These are phyloP conservation scores for Globisporangium mamillatum DNA, from an alignment of 352 stramenopile species.

Conservation along the genomic window DNA sequence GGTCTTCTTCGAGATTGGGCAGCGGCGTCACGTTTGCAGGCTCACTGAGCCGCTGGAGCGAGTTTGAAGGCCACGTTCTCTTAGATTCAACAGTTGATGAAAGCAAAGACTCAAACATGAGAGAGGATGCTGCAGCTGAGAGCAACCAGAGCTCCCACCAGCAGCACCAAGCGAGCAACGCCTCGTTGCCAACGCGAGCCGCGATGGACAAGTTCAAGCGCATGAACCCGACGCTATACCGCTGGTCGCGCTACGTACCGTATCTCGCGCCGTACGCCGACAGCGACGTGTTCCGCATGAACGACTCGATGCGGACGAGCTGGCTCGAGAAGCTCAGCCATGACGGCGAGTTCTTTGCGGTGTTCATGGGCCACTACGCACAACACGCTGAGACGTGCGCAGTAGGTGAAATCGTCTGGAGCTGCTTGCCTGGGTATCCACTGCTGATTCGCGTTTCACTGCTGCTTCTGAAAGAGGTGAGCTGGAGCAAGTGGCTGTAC, in stretches of 20 bases:
- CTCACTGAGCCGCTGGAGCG: conserved; percentile 54
- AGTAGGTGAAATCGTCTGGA: conserved; percentile 36
- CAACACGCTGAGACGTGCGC: conserved; percentile 47
- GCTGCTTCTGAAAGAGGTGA: conserved; percentile 61
- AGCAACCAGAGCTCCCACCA: conserved; percentile 23
- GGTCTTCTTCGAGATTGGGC: conserved; percentile 43
- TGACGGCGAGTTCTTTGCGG: conserved; percentile 71
- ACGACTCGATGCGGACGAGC: conserved; percentile 32
- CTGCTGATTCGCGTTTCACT: conserved; percentile 57
- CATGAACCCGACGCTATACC: conserved; percentile 58
- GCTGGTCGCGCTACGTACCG: conserved; percentile 53
- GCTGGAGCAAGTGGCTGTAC: conserved; percentile 62
- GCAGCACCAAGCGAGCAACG: conserved; percentile 14
- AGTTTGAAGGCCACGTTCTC: conserved; percentile 49
- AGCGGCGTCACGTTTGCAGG: conserved; percentile 53
- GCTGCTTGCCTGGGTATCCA: conserved; percentile 54
- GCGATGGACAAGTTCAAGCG: conserved; percentile 45
- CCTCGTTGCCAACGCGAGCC: neutral
- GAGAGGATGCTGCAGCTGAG: neutral
- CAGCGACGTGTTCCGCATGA: conserved; percentile 54
- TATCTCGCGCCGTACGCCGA: conserved; percentile 55
- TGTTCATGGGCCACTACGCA: conserved; percentile 62
- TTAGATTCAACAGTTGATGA: conserved; percentile 24
- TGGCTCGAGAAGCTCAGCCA: conserved; percentile 58
- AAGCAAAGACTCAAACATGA: conserved; percentile 13